Base-by-base conservation (phyloP, 2,329 filamentous ascomycete species). In the Bimuria novae-zelandiae region DNA sequence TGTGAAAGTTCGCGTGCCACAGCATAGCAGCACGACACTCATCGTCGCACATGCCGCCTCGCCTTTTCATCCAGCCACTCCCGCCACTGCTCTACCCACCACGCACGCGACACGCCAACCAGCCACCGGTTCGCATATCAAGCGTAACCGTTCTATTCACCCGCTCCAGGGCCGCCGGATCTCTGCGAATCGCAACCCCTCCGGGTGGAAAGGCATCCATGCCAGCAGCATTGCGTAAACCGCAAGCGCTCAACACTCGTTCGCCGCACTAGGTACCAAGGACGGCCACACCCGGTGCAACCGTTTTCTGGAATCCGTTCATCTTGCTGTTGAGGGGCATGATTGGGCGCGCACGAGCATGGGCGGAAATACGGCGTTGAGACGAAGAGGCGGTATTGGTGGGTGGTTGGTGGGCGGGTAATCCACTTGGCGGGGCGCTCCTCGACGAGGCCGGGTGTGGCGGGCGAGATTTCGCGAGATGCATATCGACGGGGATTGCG, bases 231-330 rank as follows among this genome's bases (percentile, higher is more conserved):
- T 52, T 51, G 44, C 49, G 52, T 49, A 27, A 27, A 10, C 25
- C 49, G 52, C 52, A 27, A 27, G 25, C 25, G 25, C 25, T 27
- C 25, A 27, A 27, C 10, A 27, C 10, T 27, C 25, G 7, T 6
- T 6, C 30, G n/a, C 10, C 10, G 30, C 12, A 14, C 11, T 57
- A 52, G 55, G 33, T 57, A 55, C 55, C 55, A 36, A 52, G 29
- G 30, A 29, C 49, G 49, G 51, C 35, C 45, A 14, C 17, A 23
- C 17, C 45, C 47, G n/a, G 55, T 47, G 45, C 44, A 43, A 32
- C 55, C 44, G 51, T 41, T 23, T 33, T 30, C 39, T 17, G 44
- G 37, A 36, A 22, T 3, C 16, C 29, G 14, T n/a, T 14, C 17
- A 33, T 16, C 17, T 16, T 6, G 14, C 5, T 14, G 16, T 3